Evolutionary conservation across 1,284 basidiomycete species (phyloP).

Genomic region (Kwoniella shivajii): DNA sequence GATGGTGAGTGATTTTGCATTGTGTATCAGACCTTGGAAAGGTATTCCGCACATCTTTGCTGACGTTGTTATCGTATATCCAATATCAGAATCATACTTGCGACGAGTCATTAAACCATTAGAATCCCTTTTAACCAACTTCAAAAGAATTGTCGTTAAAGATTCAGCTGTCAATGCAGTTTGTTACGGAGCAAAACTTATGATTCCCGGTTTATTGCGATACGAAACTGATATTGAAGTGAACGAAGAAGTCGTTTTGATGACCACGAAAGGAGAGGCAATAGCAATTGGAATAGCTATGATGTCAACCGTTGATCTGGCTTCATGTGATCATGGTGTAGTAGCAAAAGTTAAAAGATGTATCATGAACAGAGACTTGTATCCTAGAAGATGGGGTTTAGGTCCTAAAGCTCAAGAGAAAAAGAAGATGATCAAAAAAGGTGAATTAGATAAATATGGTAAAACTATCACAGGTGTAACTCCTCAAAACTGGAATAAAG

Average conservation of each 20-base stretch:
- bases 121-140: constrained; percentile 90
- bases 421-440: constrained; percentile 97
- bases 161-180: constrained; percentile 99
- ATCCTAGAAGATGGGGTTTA: constrained; percentile 96
- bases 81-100: constrained; percentile 81
- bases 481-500: constrained; percentile 85
- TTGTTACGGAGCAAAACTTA: constrained; percentile 99
- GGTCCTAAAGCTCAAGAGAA: constrained; percentile 96
- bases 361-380: constrained; percentile 99
- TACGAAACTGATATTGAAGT: constrained; percentile 96
- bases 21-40: not conserved
- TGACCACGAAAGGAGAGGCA: constrained; percentile 99
- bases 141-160: constrained; percentile 99
- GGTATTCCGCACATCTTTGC: too few relatives aligned
- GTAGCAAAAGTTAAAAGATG: constrained; percentile 99
- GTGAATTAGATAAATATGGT: constrained; percentile 94
- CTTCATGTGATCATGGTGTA: constrained; percentile 97
- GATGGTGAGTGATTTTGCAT: constrained; percentile 67
- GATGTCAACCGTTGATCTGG: constrained; percentile 98
- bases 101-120: constrained; percentile 92
- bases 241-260: constrained; percentile 96
- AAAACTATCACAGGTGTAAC: constrained; percentile 89
- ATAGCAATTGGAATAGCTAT: constrained; percentile 97
- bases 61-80: not conserved
- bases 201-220: constrained; percentile 97